Base-by-base conservation (phyloP, 139 green algal genomes). In the Coelastrella sp. region DNA sequence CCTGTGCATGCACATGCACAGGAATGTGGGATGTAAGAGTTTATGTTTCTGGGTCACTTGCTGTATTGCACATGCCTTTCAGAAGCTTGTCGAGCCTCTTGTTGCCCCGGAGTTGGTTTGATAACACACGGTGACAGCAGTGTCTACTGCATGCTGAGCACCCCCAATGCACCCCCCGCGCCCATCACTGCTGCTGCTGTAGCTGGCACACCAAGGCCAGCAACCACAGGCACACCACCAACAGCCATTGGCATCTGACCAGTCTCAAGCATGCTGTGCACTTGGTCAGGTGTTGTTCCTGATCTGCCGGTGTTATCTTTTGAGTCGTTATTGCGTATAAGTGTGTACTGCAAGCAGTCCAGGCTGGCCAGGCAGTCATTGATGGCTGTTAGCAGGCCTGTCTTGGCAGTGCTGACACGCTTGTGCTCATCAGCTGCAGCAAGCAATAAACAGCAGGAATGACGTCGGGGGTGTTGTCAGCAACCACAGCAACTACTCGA, bases 361-460 rank as follows among this genome's bases (percentile, higher is more conserved):
- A 91, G 87, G 47, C 20, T 61, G 54, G 60, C 87, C 16, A 91
- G 78, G 78, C 78, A 83, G 58, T 68, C 58, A 16, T 87, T 68
- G 22, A 91, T 73, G 4, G 58, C 80, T 17, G 71, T n/a, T 10
- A 91, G 60, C 68, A 91, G 68, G 22, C 20, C 80, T 6, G 80
- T 91, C 57, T 88, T 88, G 23, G 73, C 80, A n/a, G 13, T 68
- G 71, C 58, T 76, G 5, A 60, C 61, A 60, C 88, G 88, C 64
- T 86, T 82, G 60, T 23, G 17, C 32, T 91, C 80, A 22, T 88
- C 80, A 54, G 80, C 88, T 82, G 75, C 7, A 60, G 17, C 17
- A 57, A 19, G 22, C 32, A 74, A n/a, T 3, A 73, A 5, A 73
- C 66, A 80, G 22, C 56, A 61, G 5, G 8, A 68, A 23, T 78